These are phyloP conservation scores for Penicillium ochrochloron DNA, from an alignment of 495 filamentous ascomycete species.

Conservation along the genomic window DNA sequence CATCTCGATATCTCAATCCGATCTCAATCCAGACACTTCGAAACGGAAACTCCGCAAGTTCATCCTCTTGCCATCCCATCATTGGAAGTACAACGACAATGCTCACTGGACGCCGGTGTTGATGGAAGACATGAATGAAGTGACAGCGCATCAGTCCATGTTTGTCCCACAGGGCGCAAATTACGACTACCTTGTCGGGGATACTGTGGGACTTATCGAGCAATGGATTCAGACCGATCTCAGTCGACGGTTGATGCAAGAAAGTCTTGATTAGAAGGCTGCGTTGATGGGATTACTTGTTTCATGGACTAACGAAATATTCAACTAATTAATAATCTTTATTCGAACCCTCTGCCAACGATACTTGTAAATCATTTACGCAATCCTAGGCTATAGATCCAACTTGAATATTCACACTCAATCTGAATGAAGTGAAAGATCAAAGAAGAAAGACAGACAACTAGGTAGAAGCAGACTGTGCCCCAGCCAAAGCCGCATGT, in stretches of 20 bases:
- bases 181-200: conserved; percentile 77
- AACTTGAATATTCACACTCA: background rate
- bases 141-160: conserved; percentile 81
- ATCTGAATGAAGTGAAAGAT: background rate
- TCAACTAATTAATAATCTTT: background rate
- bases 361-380: background rate
- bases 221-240: conserved; percentile 68
- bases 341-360: background rate
- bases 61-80: conserved; percentile 69
- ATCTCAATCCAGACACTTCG: conserved; percentile 9
- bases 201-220: conserved; percentile 71
- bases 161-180: conserved; percentile 67
- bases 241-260: conserved; percentile 28
- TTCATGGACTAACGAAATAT: background rate
- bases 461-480: background rate
- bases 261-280: conserved; percentile 25
- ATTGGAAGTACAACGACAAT: conserved; percentile 52
- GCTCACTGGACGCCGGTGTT: conserved; percentile 73
- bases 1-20: conserved; percentile 16
- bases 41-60: conserved; percentile 69
- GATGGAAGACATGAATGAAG: conserved; percentile 84
- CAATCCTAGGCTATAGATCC: background rate
- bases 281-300: background rate
- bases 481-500: background rate
- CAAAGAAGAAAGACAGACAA: background rate